Conservation (phyloP, 768 basidiomycete species). For the Suillus brevipes region DNA sequence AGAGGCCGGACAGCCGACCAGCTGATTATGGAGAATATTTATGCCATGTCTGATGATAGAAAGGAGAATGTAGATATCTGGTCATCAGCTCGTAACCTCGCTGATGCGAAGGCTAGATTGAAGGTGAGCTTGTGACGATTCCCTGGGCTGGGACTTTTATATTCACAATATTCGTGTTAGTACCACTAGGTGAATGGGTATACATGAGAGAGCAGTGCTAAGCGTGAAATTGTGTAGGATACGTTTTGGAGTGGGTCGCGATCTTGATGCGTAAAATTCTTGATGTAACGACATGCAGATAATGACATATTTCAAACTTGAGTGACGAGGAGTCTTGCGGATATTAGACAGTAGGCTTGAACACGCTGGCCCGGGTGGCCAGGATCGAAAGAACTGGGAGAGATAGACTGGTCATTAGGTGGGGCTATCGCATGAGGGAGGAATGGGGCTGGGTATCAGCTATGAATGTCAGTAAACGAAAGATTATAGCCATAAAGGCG, state of each 20-base stretch:
- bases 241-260: neutral
- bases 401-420: neutral
- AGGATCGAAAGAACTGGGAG: neutral
- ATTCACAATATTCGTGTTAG: neutral
- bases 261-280: neutral
- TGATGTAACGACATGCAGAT: neutral
- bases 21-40: conserved; percentile 7
- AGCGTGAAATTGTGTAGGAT: neutral
- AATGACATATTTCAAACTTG: neutral
- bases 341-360: neutral
- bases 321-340: neutral
- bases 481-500: neutral
- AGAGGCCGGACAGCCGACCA: conserved; percentile 1
- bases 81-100: conserved; percentile 2
- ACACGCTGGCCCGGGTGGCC: neutral
- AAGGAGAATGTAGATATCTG: conserved; percentile 5
- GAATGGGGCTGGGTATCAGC: neutral
- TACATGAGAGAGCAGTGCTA: neutral
- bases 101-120: conserved; percentile 8
- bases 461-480: neutral
- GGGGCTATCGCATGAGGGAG: neutral
- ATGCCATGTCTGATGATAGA: neutral
- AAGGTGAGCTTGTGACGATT: neutral
- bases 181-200: neutral
- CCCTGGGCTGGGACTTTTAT: neutral